phyloP scores from a whole-genome alignment of 306 rosid genomes.

The Pyrus bretschneideri region DNA sequence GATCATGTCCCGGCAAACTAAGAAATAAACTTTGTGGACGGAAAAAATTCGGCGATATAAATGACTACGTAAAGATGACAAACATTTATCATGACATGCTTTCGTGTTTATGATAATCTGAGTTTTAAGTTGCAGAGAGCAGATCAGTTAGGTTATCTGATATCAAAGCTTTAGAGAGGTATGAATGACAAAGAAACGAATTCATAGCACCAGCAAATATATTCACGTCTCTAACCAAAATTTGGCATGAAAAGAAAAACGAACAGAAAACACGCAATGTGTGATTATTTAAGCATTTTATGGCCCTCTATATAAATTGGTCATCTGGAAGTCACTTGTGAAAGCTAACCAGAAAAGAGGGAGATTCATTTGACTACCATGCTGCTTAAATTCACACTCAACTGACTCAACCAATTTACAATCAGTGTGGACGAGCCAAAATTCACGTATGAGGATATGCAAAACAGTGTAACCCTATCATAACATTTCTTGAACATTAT shows the following conservation, averaged over 20 bases:
- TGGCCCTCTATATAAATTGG: no score
- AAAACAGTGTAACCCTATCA: no score
- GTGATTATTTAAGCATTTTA: no score
- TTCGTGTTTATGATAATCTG: neutral
- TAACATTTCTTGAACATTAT: neutral
- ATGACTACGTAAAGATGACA: neutral
- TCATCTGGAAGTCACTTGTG: no score
- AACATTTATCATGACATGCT: neutral
- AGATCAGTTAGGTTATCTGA: neutral
- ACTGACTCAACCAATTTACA: no score
- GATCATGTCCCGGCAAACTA: neutral
- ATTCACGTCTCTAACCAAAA: neutral
- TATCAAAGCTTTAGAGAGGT: neutral
- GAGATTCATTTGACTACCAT: no score
- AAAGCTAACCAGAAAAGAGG: no score
- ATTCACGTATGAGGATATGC: no score
- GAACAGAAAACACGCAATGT: neutral
- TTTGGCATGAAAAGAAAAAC: neutral
- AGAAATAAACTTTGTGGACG: neutral
- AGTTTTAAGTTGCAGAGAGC: neutral
- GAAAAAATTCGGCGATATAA: neutral
- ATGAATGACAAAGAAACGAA: neutral
- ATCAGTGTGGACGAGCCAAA: no score
- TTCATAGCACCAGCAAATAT: neutral
- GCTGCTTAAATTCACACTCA: no score